A percentile compares a stretch with the other conserved stretches of the same genome.
These are phyloP conservation scores for Pittosporum tobira DNA, from an alignment of 129 eudicot genomes.

Conservation along the genomic window DNA sequence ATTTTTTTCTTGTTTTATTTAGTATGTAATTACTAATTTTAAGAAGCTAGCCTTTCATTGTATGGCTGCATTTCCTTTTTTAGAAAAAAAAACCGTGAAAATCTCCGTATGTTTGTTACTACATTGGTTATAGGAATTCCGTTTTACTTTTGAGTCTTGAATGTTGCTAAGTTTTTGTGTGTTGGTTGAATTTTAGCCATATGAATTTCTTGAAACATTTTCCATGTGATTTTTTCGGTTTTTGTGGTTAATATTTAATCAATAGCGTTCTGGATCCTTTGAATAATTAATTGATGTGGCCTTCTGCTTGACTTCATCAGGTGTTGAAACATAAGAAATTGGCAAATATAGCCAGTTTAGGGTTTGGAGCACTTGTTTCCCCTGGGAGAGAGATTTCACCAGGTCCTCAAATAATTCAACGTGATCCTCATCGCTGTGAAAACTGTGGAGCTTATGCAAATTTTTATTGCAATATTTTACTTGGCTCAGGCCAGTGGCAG, in stretches of 20 bases:
- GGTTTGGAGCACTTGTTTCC: conserved; percentile 85
- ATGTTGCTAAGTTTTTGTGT: neutral
- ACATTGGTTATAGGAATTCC: neutral
- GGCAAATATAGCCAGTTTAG: conserved; percentile 69
- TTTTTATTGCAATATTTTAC: conserved; percentile 68
- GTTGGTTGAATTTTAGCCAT: no score
- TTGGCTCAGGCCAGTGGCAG: conserved; percentile 98
- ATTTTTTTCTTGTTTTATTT: no score
- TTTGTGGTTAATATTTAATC: no score
- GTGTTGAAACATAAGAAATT: conserved; percentile 79
- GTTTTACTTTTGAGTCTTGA: neutral
- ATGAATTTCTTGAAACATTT: no score
- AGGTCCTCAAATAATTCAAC: conserved; percentile 86
- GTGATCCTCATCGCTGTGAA: conserved; percentile 85
- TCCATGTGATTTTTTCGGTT: no score
- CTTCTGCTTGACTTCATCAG: conserved; percentile 14
- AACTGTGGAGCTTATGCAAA: conserved; percentile 90
- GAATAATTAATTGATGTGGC: neutral
- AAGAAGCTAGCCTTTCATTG: no score
- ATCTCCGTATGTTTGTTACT: neutral
- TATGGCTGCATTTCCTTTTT: neutral
- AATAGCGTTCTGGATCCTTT: neutral
- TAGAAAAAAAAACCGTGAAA: neutral
- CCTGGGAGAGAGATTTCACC: conserved; percentile 63
- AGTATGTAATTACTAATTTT: no score